phyloP scores from a whole-genome alignment of 225 moss, liverwort and hornwort species.

The Ulota crispa region DNA sequence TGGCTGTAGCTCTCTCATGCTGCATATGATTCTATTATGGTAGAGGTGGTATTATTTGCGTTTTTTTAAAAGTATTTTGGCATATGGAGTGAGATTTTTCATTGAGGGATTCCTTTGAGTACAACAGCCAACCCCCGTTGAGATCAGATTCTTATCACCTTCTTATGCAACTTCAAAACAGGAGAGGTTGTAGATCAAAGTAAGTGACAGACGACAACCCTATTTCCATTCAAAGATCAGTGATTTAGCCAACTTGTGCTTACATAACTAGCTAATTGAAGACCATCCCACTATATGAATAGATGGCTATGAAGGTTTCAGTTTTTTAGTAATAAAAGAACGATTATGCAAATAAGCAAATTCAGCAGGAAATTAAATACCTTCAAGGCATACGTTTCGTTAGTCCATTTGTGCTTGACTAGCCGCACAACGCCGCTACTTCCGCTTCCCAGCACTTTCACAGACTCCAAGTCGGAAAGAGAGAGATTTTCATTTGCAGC shows the following conservation, averaged over 20 bases:
- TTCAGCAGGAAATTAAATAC: conserved; percentile 13
- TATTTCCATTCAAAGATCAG: neutral
- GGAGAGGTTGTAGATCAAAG: neutral
- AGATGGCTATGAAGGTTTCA: neutral
- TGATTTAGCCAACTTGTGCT: neutral
- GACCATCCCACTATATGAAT: neutral
- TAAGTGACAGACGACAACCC: neutral
- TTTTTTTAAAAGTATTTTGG: neutral
- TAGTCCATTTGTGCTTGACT: conserved; percentile 61
- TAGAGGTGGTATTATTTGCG: neutral
- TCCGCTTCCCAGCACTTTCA: conserved; percentile 57
- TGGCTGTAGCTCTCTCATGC: neutral
- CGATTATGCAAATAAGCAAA: neutral
- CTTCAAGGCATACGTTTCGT: conserved; percentile 54
- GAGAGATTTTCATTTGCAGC: conserved; percentile 47
- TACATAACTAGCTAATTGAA: neutral
- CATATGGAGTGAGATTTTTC: neutral
- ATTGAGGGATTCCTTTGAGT: neutral
- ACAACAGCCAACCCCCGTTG: neutral
- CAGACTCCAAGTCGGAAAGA: conserved; percentile 49
- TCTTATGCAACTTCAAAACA: neutral
- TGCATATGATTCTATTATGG: neutral
- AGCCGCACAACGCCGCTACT: conserved; percentile 57
- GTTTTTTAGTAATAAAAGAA: neutral
- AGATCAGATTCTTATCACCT: neutral